Evolutionary conservation across 2,329 filamentous ascomycete genomes (phyloP), one percentile per base, ranked within the genome.

Genomic region (Colletotrichum brevisporum): DNA sequence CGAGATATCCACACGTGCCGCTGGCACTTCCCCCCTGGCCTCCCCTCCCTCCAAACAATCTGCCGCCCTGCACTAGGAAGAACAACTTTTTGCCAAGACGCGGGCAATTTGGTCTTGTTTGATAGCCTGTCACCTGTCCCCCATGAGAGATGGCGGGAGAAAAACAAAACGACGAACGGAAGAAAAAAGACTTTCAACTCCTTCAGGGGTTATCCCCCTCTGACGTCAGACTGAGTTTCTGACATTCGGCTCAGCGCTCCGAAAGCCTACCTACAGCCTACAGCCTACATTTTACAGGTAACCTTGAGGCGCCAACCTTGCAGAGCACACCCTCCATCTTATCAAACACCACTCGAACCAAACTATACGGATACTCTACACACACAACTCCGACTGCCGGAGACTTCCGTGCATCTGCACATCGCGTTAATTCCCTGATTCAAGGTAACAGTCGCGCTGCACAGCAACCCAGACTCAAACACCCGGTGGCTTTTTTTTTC

Each of bases 191-290:
- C 48, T 36, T 21, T 21, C 21, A 13, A n/a, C 50, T 45, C 26
- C 59, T 36, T 31, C 59, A 62, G 39, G 59, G 59, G 39, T 54
- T 6, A 54, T 15, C 50, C 58, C 58, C 47, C 59, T 53, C 50
- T 62, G 59, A 62, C 59, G 59, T 62, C 59, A 62, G 59, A 47
- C 58, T 27, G 47, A 61, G 12, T 53, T 16, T 36, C 43, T 27
- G 31, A 24, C 51, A 39, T 21, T 50, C 18, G 18, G 47, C 18
- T 26, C 31, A 36, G 31, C 31, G 31, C n/a, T n/a, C 50, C 57
- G 45, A 27, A 39, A 36, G 12, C 47, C 18, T 16, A 36, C 31
- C 21, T 21, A 21, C 21, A 21, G 21, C 21, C 21, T 21, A 21
- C 31, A 36, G 31, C n/a, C n/a, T n/a, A n/a, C n/a, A n/a, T n/a